Conservation (phyloP, 2,329 filamentous ascomycete genomes). For the Exophiala spinifera region DNA sequence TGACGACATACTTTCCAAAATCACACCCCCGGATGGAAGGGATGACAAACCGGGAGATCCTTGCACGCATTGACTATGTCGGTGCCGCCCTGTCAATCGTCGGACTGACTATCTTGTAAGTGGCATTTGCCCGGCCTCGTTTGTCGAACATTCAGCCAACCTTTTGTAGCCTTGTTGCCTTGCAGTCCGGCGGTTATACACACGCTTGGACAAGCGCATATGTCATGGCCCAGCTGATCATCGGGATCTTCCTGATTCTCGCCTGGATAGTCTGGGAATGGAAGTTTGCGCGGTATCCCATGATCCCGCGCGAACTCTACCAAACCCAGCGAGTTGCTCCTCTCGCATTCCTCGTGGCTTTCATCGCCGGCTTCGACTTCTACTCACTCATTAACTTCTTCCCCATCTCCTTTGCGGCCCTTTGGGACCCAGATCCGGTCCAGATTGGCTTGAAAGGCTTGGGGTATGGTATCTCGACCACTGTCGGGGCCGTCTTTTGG, state of each 20-base stretch:
- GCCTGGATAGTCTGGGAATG: constrained; percentile 13
- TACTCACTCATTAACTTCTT: constrained; percentile 26
- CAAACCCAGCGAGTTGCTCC: constrained; percentile 38
- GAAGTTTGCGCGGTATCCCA: constrained; percentile 12
- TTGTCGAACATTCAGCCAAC: too few species aligned
- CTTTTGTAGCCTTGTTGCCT: constrained; percentile 18
- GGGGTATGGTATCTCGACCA: constrained; percentile 18
- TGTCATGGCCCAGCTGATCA: constrained; percentile 10
- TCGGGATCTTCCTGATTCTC: constrained; percentile 5
- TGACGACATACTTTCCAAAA: constrained; percentile 12
- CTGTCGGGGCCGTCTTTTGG: constrained; percentile 19
- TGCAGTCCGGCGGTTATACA: constrained; percentile 16
- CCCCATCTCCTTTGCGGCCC: constrained; percentile 14
- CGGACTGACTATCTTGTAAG: constrained; percentile 16
- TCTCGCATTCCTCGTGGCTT: constrained; percentile 57
- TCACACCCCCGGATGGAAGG: constrained; percentile 1
- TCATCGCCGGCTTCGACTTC: constrained; percentile 48
- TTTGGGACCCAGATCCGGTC: constrained; percentile 22
- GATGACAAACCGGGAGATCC: neutral
- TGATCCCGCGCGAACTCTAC: constrained; percentile 14
- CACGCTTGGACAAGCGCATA: constrained; percentile 17
- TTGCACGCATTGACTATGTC: constrained; percentile 15
- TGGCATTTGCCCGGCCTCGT: too few species aligned
- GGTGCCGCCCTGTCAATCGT: constrained; percentile 12
- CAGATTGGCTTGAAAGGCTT: constrained; percentile 21